Percentiles rank a stretch among this genome's conserved stretches.
These are phyloP conservation scores for Phytopythium sindhum DNA, from an alignment of 352 stramenopile genomes.

Conservation along the genomic window DNA sequence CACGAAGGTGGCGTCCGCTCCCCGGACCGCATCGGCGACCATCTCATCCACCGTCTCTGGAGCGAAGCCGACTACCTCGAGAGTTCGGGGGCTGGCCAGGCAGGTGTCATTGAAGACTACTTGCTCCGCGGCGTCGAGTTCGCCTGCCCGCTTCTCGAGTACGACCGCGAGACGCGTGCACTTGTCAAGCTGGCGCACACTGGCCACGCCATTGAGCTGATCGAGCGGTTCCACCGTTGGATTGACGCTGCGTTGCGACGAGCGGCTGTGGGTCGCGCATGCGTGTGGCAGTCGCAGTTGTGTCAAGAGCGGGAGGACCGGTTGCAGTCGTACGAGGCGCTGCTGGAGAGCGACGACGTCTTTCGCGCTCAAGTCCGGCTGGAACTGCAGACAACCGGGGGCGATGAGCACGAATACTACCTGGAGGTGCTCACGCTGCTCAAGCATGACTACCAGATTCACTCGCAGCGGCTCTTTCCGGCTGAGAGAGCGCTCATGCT, in stretches of 20 bases:
- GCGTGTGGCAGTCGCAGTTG: background rate
- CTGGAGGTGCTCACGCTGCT: background rate
- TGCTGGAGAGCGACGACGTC: background rate
- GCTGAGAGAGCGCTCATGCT: background rate
- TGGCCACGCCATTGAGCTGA: background rate
- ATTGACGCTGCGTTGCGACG: background rate
- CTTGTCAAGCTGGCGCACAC: conserved; percentile 1
- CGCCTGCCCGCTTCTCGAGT: background rate
- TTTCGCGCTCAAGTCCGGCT: background rate
- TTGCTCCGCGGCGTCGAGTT: background rate
- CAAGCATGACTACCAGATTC: background rate
- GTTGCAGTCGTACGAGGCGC: background rate
- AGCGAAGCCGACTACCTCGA: background rate
- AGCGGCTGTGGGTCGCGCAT: background rate
- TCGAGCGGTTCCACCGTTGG: background rate
- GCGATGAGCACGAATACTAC: background rate
- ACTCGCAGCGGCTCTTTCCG: background rate
- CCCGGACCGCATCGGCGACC: background rate
- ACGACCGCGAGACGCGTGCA: background rate
- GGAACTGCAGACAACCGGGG: background rate
- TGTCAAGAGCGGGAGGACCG: background rate
- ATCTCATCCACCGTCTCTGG: background rate
- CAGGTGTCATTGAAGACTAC: background rate
- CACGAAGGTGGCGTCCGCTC: background rate
- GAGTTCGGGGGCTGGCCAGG: background rate